Conservation (phyloP, 148 eudicot species). For the Rhododendron henanense region DNA sequence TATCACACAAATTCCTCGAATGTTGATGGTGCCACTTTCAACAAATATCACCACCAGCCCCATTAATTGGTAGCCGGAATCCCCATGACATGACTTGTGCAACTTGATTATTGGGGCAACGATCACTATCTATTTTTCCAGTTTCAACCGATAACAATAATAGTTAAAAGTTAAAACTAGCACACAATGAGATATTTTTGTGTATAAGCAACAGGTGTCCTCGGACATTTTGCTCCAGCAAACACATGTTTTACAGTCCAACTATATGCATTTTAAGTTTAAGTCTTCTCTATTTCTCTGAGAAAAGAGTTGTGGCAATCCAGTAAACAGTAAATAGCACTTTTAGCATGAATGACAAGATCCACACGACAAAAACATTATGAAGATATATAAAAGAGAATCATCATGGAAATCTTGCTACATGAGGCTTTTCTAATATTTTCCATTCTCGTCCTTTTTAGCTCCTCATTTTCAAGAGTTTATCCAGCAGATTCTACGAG, state of each 20-base stretch:
- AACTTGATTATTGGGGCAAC: constrained; percentile 15
- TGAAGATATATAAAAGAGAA: not conserved
- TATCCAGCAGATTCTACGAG: not conserved
- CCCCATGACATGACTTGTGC: constrained; percentile 11
- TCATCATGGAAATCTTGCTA: not conserved
- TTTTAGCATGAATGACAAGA: not conserved
- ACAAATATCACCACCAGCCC: constrained; percentile 14
- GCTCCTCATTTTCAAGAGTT: not conserved
- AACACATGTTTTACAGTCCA: not conserved
- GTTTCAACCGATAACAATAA: not conserved
- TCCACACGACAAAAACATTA: not conserved
- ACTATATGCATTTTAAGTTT: not conserved
- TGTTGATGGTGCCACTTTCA: not conserved
- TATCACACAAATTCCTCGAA: constrained; percentile 15
- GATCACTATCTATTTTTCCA: not conserved
- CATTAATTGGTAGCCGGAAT: not conserved
- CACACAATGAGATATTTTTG: not conserved
- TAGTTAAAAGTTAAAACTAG: not conserved
- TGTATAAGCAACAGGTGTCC: not conserved
- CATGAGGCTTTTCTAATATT: not conserved
- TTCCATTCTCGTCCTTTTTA: not conserved
- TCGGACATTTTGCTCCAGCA: not conserved
- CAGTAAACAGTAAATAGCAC: not conserved
- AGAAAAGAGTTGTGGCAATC: not conserved
- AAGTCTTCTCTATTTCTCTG: not conserved